Evolutionary conservation across 176 grass and related monocot genomes (phyloP), one percentile per base, ranked within the genome.

Genomic region (Phoenix roebelenii): DNA sequence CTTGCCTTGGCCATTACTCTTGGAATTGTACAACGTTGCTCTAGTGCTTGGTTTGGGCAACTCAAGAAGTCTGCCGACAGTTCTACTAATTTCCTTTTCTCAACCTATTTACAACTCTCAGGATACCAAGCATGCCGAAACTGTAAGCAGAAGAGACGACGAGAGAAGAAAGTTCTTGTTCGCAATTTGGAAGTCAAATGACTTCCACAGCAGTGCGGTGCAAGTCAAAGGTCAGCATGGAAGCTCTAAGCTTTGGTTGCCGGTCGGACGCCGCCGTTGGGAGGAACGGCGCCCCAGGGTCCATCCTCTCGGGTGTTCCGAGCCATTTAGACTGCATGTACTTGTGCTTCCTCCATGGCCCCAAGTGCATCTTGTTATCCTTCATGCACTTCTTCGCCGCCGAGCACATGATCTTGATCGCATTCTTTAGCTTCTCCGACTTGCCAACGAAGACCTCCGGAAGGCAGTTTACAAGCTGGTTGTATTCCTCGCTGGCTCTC

Each of bases 281-380:
- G 35, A 44, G 55, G 16, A 20, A 61, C 16, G 52, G 12, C 12
- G 12, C 12, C 62, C 71, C 5, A 74, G 6, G 1, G 28, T 1
- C 7, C 7, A 61, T 49, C 29, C 84, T 73, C 70, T 92, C 79
- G 15, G 73, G 64, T 29, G 81, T 81, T 58, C 71, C 77, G 26
- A 85, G 67, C 87, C 87, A 98, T 71, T 98, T 98, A 52, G 87
- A 75, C 72, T 85, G 76, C 93, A 98, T 98, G 84, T 92, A 92
- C 71, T 97, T 86, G 56, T 76, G 81, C 78, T 88, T 88, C 58
- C 84, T 51, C 81, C 89, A 89, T 15, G 89, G 89, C 0, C 77
- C 81, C 81, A 95, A 85, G 85, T 95, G 78, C 89, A 85, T 80
- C 59, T 39, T 44, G 76, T 74, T 89, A 70, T 95, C 85, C 65